Evolutionary conservation across 2,329 filamentous ascomycete species (phyloP), one percentile per base, ranked within the genome.

Genomic region (Onygena corvina): DNA sequence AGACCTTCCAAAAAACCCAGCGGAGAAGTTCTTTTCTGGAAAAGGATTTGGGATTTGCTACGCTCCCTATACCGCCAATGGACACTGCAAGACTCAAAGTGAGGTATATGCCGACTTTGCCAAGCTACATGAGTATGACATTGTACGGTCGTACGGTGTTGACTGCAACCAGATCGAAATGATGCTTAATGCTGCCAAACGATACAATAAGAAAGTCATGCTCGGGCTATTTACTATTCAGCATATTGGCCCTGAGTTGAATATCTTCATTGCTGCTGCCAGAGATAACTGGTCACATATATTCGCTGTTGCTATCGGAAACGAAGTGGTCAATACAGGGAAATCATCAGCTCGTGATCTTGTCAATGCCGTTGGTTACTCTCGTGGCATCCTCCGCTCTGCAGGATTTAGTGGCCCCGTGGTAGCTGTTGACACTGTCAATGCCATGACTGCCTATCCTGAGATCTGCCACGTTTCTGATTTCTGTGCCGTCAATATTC

Each of bases 351-450:
- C 76, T 0, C 57, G 57, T 1, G 65, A 74, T 46, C 27, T 33
- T 18, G 71, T 76, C 0, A 29, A 36, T 5, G 58, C 63, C 2
- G 77, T 90, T 6, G 65, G 66, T 1, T 64, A 69, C 36, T 81
- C 80, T 12, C 78, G 83, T 16, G 56, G 58, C 11, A 70, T 71
- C 1, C 75, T 93, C 31, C 73, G 75, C 23, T 62, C 60, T 0
- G 75, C 76, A 20, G 86, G 84, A 0, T 94, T 83, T 66, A 64
- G 67, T 1, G 87, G 87, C 2, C 78, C 79, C 1, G 79, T 94
- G 25, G 84, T 89, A 31, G 81, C 83, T 0, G 84, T 90, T 42
- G 88, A 94, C 62, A 90, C 85, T 0, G 84, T 86, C 59, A 74
- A 77, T 18, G 80, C 82, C 3, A 74, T 80, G n/a, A 69, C 81